These are phyloP conservation scores for Chalaropsis thielavioides DNA, from an alignment of 2,329 filamentous ascomycete species.

Conservation along the genomic window DNA sequence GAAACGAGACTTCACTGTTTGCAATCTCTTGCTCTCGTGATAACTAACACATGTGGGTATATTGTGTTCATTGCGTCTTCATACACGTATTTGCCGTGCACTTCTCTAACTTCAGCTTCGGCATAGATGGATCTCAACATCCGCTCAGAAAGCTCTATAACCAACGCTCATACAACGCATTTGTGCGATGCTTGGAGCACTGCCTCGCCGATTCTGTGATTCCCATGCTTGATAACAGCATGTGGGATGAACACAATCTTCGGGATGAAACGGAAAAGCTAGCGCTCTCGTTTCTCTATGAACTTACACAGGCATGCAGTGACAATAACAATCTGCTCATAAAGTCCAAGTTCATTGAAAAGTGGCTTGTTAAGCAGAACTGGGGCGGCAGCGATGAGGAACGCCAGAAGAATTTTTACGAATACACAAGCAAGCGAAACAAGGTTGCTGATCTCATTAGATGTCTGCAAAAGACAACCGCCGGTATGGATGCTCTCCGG, in stretches of 20 bases:
- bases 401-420: conserved; percentile 37
- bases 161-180: conserved; percentile 37
- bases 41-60: conserved; percentile 26
- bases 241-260: conserved; percentile 49
- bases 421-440: conserved; percentile 30
- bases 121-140: conserved; percentile 28
- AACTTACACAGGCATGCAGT: conserved; percentile 43
- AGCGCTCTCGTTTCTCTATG: conserved; percentile 41
- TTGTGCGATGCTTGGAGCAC: conserved; percentile 47
- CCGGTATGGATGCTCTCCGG: conserved; percentile 38
- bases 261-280: conserved; percentile 48
- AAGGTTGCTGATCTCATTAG: conserved; percentile 39
- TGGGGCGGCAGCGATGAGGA: conserved; percentile 46
- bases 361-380: conserved; percentile 59
- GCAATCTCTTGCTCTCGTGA: conserved; percentile 41
- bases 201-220: conserved; percentile 36
- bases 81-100: not conserved
- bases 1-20: conserved; percentile 43
- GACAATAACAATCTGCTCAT: conserved; percentile 39
- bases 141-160: conserved; percentile 30
- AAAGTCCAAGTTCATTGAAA: conserved; percentile 51
- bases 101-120: not conserved
- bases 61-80: not conserved
- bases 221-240: conserved; percentile 37
- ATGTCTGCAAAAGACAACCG: conserved; percentile 33